Percentiles rank a stretch among this genome's conserved stretches.
These are phyloP conservation scores for Penicillium hesseltinei DNA, from an alignment of 2,329 filamentous ascomycete species.

Conservation along the genomic window DNA sequence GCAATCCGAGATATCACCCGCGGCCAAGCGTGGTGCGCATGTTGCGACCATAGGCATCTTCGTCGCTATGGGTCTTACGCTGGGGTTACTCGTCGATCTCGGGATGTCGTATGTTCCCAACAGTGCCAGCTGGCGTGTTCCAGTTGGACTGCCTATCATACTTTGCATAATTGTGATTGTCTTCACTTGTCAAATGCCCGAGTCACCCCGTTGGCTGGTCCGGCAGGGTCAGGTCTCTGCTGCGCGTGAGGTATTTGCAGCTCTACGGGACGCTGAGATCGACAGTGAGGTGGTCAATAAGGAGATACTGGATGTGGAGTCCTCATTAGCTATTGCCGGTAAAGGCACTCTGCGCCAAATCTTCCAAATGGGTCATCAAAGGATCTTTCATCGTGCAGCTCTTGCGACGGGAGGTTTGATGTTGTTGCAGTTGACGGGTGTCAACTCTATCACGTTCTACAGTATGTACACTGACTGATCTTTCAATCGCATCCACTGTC, in stretches of 20 bases:
- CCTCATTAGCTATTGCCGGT: slow-evolving; percentile 10
- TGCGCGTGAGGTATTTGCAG: slow-evolving; percentile 12
- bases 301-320: slow-evolving; percentile 12
- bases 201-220: slow-evolving; percentile 20
- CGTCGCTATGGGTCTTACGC: slow-evolving; percentile 2
- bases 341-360: slow-evolving; percentile 9
- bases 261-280: slow-evolving; percentile 3
- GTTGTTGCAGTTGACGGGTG: slow-evolving; percentile 16
- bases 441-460: slow-evolving; percentile 18
- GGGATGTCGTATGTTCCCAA: slow-evolving; percentile 14
- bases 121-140: slow-evolving; percentile 16
- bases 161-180: slow-evolving; percentile 9
- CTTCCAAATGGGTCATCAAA: slow-evolving; percentile 18
- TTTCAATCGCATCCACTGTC: not conserved
- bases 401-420: slow-evolving; percentile 11
- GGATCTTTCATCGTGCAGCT: slow-evolving; percentile 15
- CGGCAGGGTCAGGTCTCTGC: slow-evolving; percentile 1
- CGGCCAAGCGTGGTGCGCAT: slow-evolving; percentile 14
- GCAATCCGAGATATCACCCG: slow-evolving; percentile 17
- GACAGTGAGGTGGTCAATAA: slow-evolving; percentile 1
- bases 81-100: slow-evolving; percentile 15
- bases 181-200: slow-evolving; percentile 11
- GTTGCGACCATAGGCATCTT: slow-evolving; percentile 12
- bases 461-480: slow-evolving; percentile 7
- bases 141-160: slow-evolving; percentile 13